phyloP scores from a whole-genome alignment of 352 stramenopile species.

The Pythium diclinum region DNA sequence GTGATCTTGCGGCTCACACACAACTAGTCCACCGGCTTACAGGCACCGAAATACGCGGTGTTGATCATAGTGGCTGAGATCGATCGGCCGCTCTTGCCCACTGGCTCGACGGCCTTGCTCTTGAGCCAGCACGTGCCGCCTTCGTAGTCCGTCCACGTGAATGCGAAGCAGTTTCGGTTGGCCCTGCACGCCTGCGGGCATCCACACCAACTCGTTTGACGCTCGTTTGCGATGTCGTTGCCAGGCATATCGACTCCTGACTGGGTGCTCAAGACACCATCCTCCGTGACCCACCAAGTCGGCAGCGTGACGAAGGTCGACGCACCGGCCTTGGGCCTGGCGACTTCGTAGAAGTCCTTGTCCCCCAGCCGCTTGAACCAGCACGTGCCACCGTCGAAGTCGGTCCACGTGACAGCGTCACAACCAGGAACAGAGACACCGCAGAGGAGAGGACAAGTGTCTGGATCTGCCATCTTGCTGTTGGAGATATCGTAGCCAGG shows the following conservation, averaged over 20 bases:
- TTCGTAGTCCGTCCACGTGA: slow-evolving; percentile 13
- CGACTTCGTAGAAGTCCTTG: no score
- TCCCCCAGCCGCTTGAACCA: slow-evolving; percentile 35
- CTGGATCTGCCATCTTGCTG: not conserved
- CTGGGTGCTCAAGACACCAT: no score
- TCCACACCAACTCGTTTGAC: not conserved
- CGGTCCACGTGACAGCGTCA: slow-evolving; percentile 31
- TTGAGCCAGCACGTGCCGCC: slow-evolving; percentile 41
- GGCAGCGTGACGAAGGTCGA: no score
- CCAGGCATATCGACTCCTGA: slow-evolving; percentile 1
- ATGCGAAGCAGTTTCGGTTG: not conserved
- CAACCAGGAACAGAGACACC: not conserved
- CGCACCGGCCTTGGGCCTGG: no score
- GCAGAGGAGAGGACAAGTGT: not conserved
- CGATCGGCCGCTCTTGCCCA: no score
- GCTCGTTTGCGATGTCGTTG: slow-evolving; percentile 6
- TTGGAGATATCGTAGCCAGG: not conserved
- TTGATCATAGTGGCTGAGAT: no score
- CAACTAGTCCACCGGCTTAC: no score
- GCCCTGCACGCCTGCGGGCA: not conserved
- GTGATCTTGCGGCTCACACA: no score
- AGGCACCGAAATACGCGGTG: no score
- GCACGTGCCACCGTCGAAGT: slow-evolving; percentile 46
- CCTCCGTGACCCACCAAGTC: no score
- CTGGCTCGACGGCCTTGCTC: slow-evolving; percentile 7